Evolutionary conservation across 192 early-diverging fungal species (phyloP), one percentile per base, ranked within the genome.

Genomic region (Spinellus fusiger): DNA sequence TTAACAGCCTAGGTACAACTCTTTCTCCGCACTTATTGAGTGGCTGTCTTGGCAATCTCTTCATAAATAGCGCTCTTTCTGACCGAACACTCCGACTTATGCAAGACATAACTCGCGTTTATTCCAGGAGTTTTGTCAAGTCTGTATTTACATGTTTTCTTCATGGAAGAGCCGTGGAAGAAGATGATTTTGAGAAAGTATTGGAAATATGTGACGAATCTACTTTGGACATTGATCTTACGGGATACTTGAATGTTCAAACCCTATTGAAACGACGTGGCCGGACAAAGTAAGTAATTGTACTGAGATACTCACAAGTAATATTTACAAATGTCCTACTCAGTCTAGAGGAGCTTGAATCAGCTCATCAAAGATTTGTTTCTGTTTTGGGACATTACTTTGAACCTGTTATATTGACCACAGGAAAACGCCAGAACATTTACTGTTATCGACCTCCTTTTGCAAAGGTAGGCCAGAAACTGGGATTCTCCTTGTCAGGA

Each of bases 371-470:
- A 4, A 67, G 79, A n/a, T 89, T 89, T 58, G 53, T 74, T 33
- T 70, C 71, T 1, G 72, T 86, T 4, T 70, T 89, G 22, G 73
- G 77, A 6, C 77, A 87, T 49, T 85, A 73, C 15, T 89, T 89
- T 38, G 78, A 84, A 27, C 76, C 81, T 12, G 82, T 80, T 22
- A 65, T 74, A 47, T 62, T 59, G 18, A 57, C 68, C 53, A 56
- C 61, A 56, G 54, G 70, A 29, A 51, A 61, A 56, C 59, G 58
- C 16, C 62, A 66, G 46, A 82, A 80, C 48, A 78, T 82, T 9
- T 88, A 86, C 62, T 91, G 81, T 57, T 91, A 85, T 60, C 76
- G 80, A 5, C 84, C 86, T 8, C 51, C 64, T 0, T 61, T 78
- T 61, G 72, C 73, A 54, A 74, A 65, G 48, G 51, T 54, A 1